These are phyloP conservation scores for Yarrowia hollandica DNA, from an alignment of 805 yeast genomes.

Conservation along the genomic window DNA sequence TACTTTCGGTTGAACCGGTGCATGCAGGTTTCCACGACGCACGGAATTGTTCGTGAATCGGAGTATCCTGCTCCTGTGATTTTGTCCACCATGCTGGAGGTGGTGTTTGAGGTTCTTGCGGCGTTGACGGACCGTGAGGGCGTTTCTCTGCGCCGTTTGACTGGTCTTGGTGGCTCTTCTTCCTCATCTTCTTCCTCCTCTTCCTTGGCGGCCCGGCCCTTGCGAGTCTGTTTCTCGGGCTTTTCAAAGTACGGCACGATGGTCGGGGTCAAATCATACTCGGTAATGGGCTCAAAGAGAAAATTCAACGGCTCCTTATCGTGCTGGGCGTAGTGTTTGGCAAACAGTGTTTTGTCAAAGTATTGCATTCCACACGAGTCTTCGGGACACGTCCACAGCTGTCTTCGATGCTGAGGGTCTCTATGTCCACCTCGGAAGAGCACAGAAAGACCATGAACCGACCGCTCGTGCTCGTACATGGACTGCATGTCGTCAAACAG, in stretches of 20 bases:
- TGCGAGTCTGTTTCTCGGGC: background rate
- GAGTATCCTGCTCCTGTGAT: constrained; percentile 44
- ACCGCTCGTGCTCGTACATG: constrained; percentile 13
- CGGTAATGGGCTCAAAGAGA: constrained; percentile 51
- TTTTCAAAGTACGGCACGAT: constrained; percentile 15
- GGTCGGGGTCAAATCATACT: constrained; percentile 61
- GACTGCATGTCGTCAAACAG: background rate
- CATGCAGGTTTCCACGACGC: constrained; percentile 40
- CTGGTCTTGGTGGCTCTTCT: background rate
- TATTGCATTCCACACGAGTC: background rate
- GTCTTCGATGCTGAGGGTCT: background rate
- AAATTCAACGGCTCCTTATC: background rate
- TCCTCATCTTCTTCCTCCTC: background rate
- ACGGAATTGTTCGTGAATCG: constrained; percentile 37
- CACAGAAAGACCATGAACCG: background rate
- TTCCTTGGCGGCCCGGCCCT: background rate
- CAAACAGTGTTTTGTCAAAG: constrained; percentile 35
- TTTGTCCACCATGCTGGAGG: constrained; percentile 37
- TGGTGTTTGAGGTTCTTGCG: too few relatives aligned
- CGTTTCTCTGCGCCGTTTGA: constrained; percentile 30
- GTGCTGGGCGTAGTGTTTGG: constrained; percentile 40
- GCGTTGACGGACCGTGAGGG: too few relatives aligned
- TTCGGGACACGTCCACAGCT: constrained; percentile 12
- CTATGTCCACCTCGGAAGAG: background rate
- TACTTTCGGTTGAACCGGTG: constrained; percentile 43